Evolutionary conservation across 768 basidiomycete species (phyloP).

Genomic region (Saitozyma sp.): DNA sequence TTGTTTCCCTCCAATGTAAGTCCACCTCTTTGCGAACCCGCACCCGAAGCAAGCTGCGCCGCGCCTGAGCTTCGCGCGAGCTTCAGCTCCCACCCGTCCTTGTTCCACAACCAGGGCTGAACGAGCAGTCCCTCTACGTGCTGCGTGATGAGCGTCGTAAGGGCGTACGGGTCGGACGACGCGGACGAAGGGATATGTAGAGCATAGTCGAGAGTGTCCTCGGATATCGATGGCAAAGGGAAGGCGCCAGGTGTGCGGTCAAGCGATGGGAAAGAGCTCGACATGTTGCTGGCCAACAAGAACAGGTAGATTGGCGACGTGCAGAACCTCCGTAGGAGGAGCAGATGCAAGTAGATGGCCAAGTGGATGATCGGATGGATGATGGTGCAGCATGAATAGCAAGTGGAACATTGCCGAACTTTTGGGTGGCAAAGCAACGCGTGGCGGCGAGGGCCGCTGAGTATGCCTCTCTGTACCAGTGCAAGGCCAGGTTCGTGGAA

Average conservation of each 20-base stretch:
- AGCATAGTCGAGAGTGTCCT: constrained; percentile 78
- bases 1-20: background rate
- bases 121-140: constrained; percentile 61
- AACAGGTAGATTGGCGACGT: background rate
- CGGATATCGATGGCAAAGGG: constrained; percentile 72
- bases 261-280: constrained; percentile 25
- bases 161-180: constrained; percentile 43
- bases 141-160: constrained; percentile 67
- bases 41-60: constrained; percentile 2
- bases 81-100: constrained; percentile 50
- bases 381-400: background rate
- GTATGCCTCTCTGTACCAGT: too few species aligned
- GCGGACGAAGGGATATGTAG: constrained; percentile 64
- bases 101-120: constrained; percentile 52
- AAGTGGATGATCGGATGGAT: too few species aligned
- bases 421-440: background rate
- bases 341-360: too few species aligned
- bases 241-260: constrained; percentile 25
- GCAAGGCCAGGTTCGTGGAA: too few species aligned
- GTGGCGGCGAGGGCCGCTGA: too few species aligned
- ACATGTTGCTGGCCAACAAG: background rate
- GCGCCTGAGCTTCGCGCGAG: constrained; percentile 1
- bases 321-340: too few species aligned
- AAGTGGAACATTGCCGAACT: background rate
- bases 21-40: background rate